Base-by-base conservation (phyloP, 1,284 basidiomycete species). In the Rhizoctonia solani region DNA sequence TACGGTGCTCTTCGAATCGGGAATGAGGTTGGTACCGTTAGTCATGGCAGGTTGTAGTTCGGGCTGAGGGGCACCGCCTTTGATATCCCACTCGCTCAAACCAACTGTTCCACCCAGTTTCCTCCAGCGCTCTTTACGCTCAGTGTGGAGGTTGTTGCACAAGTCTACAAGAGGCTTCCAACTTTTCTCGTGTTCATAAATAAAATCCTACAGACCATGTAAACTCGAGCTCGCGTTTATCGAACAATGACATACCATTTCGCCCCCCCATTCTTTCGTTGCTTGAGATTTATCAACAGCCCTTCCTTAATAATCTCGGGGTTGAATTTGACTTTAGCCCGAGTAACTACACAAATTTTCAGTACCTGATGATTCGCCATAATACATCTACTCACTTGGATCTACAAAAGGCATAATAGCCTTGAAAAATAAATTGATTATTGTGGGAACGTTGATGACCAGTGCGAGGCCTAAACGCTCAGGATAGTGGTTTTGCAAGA, bases 401-500 rank as follows among this genome's bases (percentile, higher is more conserved):
- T 91, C 89, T 55, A 91, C 83, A 75, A 92, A 86, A 0, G 95
- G 93, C 66, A 82, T 85, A 74, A 98, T 87, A 69, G 92, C 80
- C 69, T 87, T 89, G 81, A 90, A 93, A 81, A 95, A 94, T 0
- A 87, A 82, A 70, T 87, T 87, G 70, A 95, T 78, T 71, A 92
- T 77, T 78, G 84, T 92, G 23, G 95, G 94, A 53, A 94, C 85
- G 74, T 95, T 93, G 69, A 90, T 82, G 71, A 96, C 87, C 50
- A 95, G 79, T 1, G 92, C 87, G 25, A 86, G 81, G n/a, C 93
- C 93, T 37, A 98, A 85, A n/a, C 93, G 86, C 78, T 96, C 94
- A 0, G 93, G 92, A 74, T 97, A 94, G 75, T 96, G 93, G 69
- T 88, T 85, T 76, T 95, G 93, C 27, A 95, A 81, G 16, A 92